These are phyloP conservation scores for Macrolepiota dolichaula DNA, from an alignment of 768 basidiomycete species.

Conservation along the genomic window DNA sequence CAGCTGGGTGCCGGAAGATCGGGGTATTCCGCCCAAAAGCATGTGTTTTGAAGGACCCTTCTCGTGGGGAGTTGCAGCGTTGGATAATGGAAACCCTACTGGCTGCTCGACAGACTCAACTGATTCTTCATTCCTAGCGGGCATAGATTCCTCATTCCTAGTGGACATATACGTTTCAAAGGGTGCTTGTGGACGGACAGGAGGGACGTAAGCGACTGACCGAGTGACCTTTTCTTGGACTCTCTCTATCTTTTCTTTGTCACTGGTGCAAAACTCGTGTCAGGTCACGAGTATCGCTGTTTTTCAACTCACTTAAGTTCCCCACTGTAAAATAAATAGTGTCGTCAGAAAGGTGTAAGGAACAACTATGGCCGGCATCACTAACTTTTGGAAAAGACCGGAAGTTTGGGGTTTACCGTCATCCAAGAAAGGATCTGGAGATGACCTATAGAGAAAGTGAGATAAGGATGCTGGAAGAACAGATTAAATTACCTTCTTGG, in stretches of 20 bases:
- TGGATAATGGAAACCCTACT: neutral
- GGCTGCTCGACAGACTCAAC: neutral
- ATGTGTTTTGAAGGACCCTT: neutral
- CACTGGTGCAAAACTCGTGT: neutral
- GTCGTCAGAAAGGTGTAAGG: neutral
- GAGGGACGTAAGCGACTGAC: neutral
- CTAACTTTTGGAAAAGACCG: neutral
- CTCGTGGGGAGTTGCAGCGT: neutral
- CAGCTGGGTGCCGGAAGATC: conserved; percentile 21
- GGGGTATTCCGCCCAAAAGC: neutral
- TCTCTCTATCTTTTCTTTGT: neutral
- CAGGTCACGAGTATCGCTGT: too few relatives aligned
- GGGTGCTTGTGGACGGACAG: neutral
- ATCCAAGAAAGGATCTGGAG: conserved; percentile 5
- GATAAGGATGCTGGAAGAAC: neutral
- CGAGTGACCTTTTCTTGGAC: neutral
- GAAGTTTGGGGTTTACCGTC: neutral
- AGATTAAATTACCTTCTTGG: neutral
- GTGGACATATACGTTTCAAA: neutral
- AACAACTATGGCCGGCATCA: neutral
- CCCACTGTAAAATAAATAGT: neutral
- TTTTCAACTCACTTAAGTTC: neutral
- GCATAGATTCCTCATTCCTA: neutral
- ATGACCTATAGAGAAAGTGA: neutral
- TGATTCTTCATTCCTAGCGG: neutral